phyloP scores from a whole-genome alignment of 306 rosid species.

The Neltuma alba region DNA sequence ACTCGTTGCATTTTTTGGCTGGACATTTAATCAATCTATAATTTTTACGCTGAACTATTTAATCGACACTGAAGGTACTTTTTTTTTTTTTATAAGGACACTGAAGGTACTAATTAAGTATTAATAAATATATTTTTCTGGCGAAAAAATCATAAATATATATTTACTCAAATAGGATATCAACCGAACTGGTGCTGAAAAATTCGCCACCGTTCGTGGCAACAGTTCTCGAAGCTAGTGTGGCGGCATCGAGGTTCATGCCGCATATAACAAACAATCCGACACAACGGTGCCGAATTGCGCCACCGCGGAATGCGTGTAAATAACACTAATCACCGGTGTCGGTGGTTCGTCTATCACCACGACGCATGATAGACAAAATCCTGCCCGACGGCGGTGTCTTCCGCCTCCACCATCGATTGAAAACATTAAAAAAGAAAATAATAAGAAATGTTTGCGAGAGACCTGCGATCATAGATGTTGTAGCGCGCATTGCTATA shows the following conservation, averaged over 20 bases:
- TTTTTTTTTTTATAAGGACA: too few species aligned
- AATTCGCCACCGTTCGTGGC: background rate
- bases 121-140: background rate
- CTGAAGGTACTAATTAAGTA: background rate
- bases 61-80: too few species aligned
- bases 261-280: background rate
- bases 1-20: too few species aligned
- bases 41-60: background rate
- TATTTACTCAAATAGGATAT: background rate
- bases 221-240: background rate
- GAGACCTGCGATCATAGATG: constrained; percentile 87
- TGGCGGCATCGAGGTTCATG: background rate
- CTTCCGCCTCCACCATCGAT: background rate
- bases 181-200: background rate
- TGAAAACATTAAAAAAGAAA: background rate
- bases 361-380: background rate
- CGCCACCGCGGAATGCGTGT: constrained; percentile 7
- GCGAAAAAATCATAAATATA: background rate
- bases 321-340: background rate
- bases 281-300: background rate
- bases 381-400: background rate
- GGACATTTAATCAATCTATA: too few species aligned
- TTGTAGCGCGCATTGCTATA: constrained; percentile 90
- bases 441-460: background rate
- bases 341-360: background rate